A percentile compares a stretch with the other conserved stretches of the same genome.
These are phyloP conservation scores for Pochonia chlamydosporia DNA, from an alignment of 2,329 filamentous ascomycete species.

Conservation along the genomic window DNA sequence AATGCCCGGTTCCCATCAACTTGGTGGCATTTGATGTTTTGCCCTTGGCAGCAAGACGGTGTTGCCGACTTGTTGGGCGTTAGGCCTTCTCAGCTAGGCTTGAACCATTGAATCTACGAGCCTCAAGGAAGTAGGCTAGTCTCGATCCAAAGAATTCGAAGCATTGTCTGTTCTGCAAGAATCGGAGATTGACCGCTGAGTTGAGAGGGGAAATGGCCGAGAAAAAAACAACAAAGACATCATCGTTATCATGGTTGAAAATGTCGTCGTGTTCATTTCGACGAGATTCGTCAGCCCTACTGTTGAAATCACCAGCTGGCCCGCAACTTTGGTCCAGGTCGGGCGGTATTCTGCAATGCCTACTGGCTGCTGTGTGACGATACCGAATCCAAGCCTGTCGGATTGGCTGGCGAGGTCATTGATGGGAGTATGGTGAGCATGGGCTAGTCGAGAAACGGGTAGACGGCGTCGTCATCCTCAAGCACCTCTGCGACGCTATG, in stretches of 20 bases:
- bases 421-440: not conserved
- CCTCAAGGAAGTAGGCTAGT: too few species aligned
- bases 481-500: not conserved
- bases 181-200: too few species aligned
- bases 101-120: too few species aligned
- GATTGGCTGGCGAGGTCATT: slow-evolving; percentile 1
- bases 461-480: slow-evolving; percentile 10
- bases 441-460: slow-evolving; percentile 5
- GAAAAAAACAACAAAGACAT: too few species aligned
- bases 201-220: too few species aligned
- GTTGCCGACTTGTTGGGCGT: too few species aligned
- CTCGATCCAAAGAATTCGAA: not conserved
- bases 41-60: too few species aligned
- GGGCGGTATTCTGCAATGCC: slow-evolving; percentile 5
- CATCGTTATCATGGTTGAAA: not conserved
- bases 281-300: slow-evolving; percentile 16
- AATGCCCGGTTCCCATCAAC: too few species aligned
- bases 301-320: slow-evolving; percentile 1
- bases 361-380: slow-evolving; percentile 8
- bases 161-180: not conserved
- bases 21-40: too few species aligned
- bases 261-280: slow-evolving; percentile 8
- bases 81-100: too few species aligned
- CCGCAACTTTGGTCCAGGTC: not conserved
- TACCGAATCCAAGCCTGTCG: too few species aligned